Percentiles rank a stretch among this genome's conserved stretches.
These are phyloP conservation scores for Gracilaria gracilis DNA, from an alignment of 23 red algal genomes.

Conservation along the genomic window DNA sequence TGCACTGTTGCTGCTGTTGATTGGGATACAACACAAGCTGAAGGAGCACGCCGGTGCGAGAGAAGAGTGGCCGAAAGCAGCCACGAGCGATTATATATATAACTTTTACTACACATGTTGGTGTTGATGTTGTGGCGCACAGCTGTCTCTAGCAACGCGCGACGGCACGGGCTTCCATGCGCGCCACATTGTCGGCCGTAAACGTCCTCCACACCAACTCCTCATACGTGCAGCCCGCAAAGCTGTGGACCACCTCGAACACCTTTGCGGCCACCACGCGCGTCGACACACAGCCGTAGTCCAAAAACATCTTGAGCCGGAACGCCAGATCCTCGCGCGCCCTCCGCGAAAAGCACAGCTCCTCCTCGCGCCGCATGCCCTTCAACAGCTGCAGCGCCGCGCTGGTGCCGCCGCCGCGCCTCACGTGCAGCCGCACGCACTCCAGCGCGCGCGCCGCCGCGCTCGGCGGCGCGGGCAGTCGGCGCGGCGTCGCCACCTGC, in stretches of 20 bases:
- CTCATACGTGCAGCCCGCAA: slow-evolving; percentile 34
- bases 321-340: neutral
- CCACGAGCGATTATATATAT: too few species aligned
- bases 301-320: slow-evolving; percentile 41
- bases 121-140: too few species aligned
- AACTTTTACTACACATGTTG: too few species aligned
- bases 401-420: slow-evolving; percentile 12
- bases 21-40: too few species aligned
- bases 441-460: neutral
- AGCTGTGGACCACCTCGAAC: neutral
- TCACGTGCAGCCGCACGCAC: neutral
- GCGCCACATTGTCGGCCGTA: neutral
- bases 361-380: slow-evolving; percentile 11
- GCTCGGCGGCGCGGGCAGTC: neutral
- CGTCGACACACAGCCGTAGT: slow-evolving; percentile 35
- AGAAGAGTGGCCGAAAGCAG: too few species aligned
- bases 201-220: slow-evolving; percentile 78
- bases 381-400: slow-evolving; percentile 17
- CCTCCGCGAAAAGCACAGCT: neutral
- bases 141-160: neutral
- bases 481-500: neutral
- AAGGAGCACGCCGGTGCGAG: too few species aligned
- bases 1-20: too few species aligned
- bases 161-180: neutral
- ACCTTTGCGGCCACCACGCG: slow-evolving; percentile 23